Base-by-base conservation (phyloP, 768 basidiomycete species). In the Mycena pura region DNA sequence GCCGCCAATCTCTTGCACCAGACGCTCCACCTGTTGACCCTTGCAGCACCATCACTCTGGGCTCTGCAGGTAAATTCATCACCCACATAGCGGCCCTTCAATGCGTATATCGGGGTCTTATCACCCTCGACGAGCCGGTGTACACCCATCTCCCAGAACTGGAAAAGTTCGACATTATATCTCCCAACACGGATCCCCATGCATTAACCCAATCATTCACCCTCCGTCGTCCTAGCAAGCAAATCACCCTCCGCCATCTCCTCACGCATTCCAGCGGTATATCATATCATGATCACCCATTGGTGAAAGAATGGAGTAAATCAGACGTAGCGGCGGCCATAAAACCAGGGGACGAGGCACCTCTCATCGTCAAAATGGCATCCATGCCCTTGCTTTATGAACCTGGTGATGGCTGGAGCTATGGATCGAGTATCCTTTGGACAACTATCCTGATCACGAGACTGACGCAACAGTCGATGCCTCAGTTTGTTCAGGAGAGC, bases 231-330 rank as follows among this genome's bases (percentile, higher is more conserved):
- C 47, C 53, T 14, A 24, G 7, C 2, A 19, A 24, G 10, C 39
- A 48, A 25, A 64, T 64, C 38, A 64, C 63, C 3, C 58, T 60
- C n/a, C 63, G 57, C n/a, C 63, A 64, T n/a, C 32, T 64, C 21
- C 58, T 64, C 17, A 60, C 63, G 28, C 63, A 64, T 41, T 49
- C 57, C 9, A 64, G 63, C 32, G 63, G 63, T 17, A 15, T 64
- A 21, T 45, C 45, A 27, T 51, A 41, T 25, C 36, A 36, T 17
- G 56, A 57, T 22, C 44, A 58, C n/a, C 50, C 51, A 15, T 57
- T 63, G 7, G 49, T 63, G 1, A 28, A 63, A 34, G 3, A 25
- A 19, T 63, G 62, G 62, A 25, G 38, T 0, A 39, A 43, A 5
- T 49, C 61, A 11, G 40, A 54, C 21, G 39, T 48, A 5, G 61